A percentile compares a stretch with the other conserved stretches of the same genome.
phyloP scores from a whole-genome alignment of 106 monocot genomes.

The Acanthochlamys bracteata region DNA sequence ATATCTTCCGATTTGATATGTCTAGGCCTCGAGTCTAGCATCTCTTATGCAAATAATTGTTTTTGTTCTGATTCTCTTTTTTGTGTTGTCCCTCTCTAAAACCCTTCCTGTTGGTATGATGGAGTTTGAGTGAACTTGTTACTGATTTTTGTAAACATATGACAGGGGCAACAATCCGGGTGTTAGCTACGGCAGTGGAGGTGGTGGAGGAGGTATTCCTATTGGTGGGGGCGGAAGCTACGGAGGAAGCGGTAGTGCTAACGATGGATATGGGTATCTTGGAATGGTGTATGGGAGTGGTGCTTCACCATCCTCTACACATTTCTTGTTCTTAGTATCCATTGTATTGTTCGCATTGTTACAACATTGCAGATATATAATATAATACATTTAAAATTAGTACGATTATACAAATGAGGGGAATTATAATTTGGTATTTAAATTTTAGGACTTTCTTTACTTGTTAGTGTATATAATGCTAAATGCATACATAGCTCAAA shows the following conservation, averaged over 20 bases:
- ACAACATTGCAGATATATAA: not conserved
- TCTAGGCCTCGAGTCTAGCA: no score
- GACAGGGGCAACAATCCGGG: no score
- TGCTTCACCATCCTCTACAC: not conserved
- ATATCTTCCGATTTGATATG: no score
- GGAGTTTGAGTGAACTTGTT: no score
- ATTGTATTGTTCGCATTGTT: not conserved
- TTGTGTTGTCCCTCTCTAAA: no score
- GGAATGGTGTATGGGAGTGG: constrained; percentile 17
- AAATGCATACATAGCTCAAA: no score
- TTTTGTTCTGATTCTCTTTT: no score
- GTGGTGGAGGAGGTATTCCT: not conserved
- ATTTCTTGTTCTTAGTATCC: not conserved
- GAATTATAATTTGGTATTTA: not conserved
- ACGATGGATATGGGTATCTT: not conserved
- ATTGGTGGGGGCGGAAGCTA: constrained; percentile 1
- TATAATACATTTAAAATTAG: not conserved
- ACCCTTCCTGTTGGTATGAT: no score
- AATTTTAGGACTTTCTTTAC: no score
- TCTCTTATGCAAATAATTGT: no score
- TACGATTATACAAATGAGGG: not conserved
- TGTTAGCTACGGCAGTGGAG: not conserved
- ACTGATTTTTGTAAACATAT: no score
- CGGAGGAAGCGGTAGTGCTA: constrained; percentile 5
- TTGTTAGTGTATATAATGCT: no score